Conservation (phyloP, 2,329 filamentous ascomycete species). For the Neonectria magnoliae region DNA sequence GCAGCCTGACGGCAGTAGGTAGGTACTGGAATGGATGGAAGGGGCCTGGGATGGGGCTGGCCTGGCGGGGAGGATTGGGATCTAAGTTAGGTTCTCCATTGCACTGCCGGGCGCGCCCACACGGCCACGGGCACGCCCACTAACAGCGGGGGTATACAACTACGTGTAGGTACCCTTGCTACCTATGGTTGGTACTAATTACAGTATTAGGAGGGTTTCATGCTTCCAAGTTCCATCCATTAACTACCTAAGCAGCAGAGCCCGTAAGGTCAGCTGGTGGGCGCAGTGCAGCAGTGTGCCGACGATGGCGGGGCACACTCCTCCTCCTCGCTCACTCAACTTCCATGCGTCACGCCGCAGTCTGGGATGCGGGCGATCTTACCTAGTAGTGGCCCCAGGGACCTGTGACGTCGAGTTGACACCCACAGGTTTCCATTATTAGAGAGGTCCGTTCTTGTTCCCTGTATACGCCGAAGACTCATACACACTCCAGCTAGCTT, state of each 20-base stretch:
- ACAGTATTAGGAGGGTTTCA: too few species aligned
- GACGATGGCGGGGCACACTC: not conserved
- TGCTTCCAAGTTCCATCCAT: too few species aligned
- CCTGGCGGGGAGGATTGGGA: not conserved
- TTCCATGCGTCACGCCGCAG: not conserved
- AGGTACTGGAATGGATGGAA: not conserved
- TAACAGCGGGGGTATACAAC: not conserved
- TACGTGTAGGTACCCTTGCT: too few species aligned
- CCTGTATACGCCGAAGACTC: constrained; percentile 18
- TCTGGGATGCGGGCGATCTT: not conserved
- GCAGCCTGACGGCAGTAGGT: not conserved
- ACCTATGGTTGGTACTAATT: not conserved
- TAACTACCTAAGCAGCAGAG: too few species aligned
- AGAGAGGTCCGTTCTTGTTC: not conserved
- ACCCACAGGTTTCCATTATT: not conserved
- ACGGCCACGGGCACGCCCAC: not conserved
- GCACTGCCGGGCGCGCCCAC: not conserved
- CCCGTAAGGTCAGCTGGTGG: not conserved
- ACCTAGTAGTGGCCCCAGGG: not conserved
- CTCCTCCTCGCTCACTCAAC: too few species aligned
- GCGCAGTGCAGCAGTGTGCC: not conserved
- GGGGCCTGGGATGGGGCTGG: not conserved
- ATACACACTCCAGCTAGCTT: not conserved
- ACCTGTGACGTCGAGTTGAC: constrained; percentile 11
- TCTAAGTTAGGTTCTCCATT: not conserved